A percentile compares a stretch with the other conserved stretches of the same genome.
These are phyloP conservation scores for Cercospora sp. DNA, from an alignment of 2,329 filamentous ascomycete genomes.

Conservation along the genomic window DNA sequence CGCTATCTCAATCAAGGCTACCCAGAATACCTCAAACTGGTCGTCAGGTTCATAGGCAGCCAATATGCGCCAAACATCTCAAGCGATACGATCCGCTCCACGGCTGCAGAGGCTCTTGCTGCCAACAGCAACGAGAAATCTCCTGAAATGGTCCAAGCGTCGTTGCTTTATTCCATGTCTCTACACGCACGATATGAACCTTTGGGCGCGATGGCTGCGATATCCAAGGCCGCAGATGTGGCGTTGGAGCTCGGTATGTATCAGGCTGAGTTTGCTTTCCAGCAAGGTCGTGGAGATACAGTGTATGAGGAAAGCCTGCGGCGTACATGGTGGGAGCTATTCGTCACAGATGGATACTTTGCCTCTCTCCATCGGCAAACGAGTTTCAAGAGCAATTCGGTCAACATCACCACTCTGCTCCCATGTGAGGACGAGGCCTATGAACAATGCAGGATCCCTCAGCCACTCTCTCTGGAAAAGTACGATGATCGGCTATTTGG, in stretches of 20 bases:
- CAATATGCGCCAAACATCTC: conserved; percentile 47
- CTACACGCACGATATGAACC: conserved; percentile 76
- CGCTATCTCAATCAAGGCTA: conserved; percentile 44
- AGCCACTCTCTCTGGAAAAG: conserved; percentile 65
- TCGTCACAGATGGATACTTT: conserved; percentile 79
- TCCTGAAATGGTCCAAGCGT: conserved; percentile 68
- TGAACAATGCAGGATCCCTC: conserved; percentile 45
- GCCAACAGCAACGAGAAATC: conserved; percentile 19
- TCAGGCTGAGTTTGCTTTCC: conserved; percentile 63
- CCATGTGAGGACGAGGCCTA: conserved; percentile 84
- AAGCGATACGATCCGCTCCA: conserved; percentile 41
- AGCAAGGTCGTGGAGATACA: conserved; percentile 63
- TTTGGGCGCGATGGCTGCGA: conserved; percentile 64
- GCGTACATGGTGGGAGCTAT: conserved; percentile 87
- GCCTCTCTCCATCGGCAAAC: conserved; percentile 75
- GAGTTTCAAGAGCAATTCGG: conserved; percentile 67
- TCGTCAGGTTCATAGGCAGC: conserved; percentile 59
- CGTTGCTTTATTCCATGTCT: conserved; percentile 73
- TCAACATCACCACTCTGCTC: conserved; percentile 67
- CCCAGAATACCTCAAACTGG: conserved; percentile 52
- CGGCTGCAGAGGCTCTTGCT: conserved; percentile 57
- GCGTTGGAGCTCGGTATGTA: conserved; percentile 78
- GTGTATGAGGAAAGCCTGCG: conserved; percentile 80
- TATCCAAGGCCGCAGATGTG: conserved; percentile 67
- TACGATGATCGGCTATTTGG: conserved; percentile 77